These are phyloP conservation scores for Pythium sp. DNA, from an alignment of 352 stramenopile species.

Conservation along the genomic window DNA sequence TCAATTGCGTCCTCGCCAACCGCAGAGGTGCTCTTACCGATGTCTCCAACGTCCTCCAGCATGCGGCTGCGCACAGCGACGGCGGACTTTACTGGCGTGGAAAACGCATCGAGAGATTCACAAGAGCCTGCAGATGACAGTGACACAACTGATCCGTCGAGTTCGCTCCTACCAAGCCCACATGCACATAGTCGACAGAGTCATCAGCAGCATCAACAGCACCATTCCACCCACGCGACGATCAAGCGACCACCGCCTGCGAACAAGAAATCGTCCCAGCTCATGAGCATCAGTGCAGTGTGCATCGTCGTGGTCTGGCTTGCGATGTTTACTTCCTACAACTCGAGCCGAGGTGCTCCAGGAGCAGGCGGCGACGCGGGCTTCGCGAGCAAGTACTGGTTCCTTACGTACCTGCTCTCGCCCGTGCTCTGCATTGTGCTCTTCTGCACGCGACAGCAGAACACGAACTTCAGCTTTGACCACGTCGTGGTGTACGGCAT, in stretches of 20 bases:
- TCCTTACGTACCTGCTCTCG: conserved; percentile 60
- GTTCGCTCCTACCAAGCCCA: neutral
- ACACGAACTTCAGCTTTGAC: conserved; percentile 52
- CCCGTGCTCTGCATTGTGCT: conserved; percentile 58
- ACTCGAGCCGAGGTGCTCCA: conserved; percentile 22
- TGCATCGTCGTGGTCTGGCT: conserved; percentile 51
- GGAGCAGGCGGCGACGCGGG: conserved; percentile 15
- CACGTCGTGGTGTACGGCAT: conserved; percentile 71
- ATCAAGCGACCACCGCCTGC: conserved; percentile 11
- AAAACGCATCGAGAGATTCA: neutral
- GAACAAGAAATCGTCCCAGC: conserved; percentile 21
- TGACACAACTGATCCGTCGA: neutral
- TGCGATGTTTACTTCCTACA: conserved; percentile 74
- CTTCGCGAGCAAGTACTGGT: conserved; percentile 42
- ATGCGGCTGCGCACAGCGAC: conserved; percentile 7
- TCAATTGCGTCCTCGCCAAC: neutral
- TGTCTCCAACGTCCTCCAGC: neutral
- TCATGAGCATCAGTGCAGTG: conserved; percentile 42
- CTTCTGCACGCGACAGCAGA: conserved; percentile 42
- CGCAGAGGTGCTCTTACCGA: neutral
- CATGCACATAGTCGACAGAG: neutral
- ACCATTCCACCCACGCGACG: conserved; percentile 13
- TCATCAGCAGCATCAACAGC: neutral
- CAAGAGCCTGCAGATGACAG: neutral
- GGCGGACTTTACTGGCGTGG: neutral